These are phyloP conservation scores for Lepiota venenata DNA, from an alignment of 768 basidiomycete genomes.

Conservation along the genomic window DNA sequence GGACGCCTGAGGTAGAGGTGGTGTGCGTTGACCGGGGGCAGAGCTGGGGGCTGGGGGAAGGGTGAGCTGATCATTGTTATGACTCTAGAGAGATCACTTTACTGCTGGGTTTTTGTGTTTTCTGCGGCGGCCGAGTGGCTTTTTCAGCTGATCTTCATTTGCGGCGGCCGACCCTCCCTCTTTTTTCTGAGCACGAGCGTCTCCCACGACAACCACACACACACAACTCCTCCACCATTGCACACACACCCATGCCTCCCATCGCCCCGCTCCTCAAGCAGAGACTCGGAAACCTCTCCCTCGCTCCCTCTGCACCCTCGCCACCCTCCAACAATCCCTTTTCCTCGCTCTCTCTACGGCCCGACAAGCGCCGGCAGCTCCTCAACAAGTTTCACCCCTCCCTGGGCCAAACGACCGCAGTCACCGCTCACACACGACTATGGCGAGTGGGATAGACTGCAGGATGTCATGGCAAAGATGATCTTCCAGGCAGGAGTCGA, in stretches of 20 bases:
- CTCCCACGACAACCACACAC: slow-evolving; percentile 1
- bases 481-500: slow-evolving; percentile 91
- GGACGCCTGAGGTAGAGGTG: slow-evolving; percentile 51
- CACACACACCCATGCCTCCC: slow-evolving; percentile 13
- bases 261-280: slow-evolving; percentile 55
- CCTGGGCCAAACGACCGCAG: slow-evolving; percentile 43
- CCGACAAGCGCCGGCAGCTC: slow-evolving; percentile 22
- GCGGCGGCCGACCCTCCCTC: no score
- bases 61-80: slow-evolving; percentile 53
- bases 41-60: slow-evolving; percentile 47
- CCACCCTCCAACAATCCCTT: slow-evolving; percentile 19
- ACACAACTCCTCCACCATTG: background rate
- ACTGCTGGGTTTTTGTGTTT: background rate
- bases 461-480: slow-evolving; percentile 64
- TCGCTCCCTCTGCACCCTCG: slow-evolving; percentile 48
- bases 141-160: no score
- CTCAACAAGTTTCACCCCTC: slow-evolving; percentile 40
- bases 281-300: slow-evolving; percentile 58
- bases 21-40: slow-evolving; percentile 52
- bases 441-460: slow-evolving; percentile 55
- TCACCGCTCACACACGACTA: slow-evolving; percentile 28
- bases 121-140: background rate
- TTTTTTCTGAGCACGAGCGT: no score
- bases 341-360: slow-evolving; percentile 6
- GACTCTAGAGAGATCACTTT: background rate